These are phyloP conservation scores for Colletotrichum filicis DNA, from an alignment of 2,329 filamentous ascomycete genomes.

Conservation along the genomic window DNA sequence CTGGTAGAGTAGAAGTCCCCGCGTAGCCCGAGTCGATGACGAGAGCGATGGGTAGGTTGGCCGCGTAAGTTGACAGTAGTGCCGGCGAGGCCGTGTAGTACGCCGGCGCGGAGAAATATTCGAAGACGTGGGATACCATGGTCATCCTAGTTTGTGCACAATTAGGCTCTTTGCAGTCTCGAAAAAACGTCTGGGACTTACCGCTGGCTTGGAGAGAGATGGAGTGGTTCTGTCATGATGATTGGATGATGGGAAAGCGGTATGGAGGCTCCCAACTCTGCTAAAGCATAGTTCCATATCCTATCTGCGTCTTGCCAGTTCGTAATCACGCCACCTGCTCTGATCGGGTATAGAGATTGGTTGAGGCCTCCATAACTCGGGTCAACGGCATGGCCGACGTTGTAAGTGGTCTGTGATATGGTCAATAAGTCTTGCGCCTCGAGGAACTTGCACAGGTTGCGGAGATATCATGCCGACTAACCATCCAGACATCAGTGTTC, in stretches of 20 bases:
- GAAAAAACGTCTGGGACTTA: background rate
- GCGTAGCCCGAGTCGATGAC: slow-evolving; percentile 17
- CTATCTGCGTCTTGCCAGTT: slow-evolving; percentile 4
- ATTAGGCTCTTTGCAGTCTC: too few species aligned
- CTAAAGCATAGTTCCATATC: background rate
- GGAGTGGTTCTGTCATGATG: slow-evolving; percentile 9
- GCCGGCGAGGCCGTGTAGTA: slow-evolving; percentile 1
- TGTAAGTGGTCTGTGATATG: background rate
- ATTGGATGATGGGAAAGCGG: background rate
- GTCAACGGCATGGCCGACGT: slow-evolving; percentile 10
- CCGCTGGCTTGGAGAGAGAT: background rate
- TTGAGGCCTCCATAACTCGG: background rate
- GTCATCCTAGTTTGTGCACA: background rate
- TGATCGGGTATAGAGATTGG: background rate
- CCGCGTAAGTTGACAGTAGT: slow-evolving; percentile 8
- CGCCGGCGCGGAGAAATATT: background rate
- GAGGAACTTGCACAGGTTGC: too few species aligned
- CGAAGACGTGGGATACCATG: slow-evolving; percentile 4
- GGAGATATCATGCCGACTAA: background rate
- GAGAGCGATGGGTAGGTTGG: slow-evolving; percentile 14
- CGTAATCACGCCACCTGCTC: background rate
- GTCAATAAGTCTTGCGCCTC: too few species aligned
- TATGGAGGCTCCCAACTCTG: background rate
- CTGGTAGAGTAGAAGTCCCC: background rate
- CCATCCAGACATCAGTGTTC: background rate